Evolutionary conservation across 352 stramenopile species (phyloP), one percentile per base, ranked within the genome.

Genomic region (Phytophthora idaei): DNA sequence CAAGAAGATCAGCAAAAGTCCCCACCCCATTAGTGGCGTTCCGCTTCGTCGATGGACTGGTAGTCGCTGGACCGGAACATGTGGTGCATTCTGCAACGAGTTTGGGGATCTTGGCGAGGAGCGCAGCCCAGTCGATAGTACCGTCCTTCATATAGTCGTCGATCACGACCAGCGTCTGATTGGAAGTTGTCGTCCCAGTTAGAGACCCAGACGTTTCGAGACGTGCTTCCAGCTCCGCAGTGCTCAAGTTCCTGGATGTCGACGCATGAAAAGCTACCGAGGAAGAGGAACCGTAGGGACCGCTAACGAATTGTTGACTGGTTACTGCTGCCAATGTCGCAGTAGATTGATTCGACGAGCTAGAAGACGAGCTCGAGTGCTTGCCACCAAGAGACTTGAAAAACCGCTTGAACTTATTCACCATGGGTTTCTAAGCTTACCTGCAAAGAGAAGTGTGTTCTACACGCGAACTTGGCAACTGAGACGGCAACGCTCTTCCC

Each of bases 331-430:
- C 50, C 39, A 76, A 32, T 4, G 69, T 25, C 2, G 9, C 47
- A 1, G 61, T 28, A 12, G 60, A 58, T 10, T 39, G 32, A 42
- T 44, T 54, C 17, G 14, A 11, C 1, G 57, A 61, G n/a, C 36
- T 44, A 5, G 66, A 61, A 2, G 66, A 53, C n/a, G 66, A 50
- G 11, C 63, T 52, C 27, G 74, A 69, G 41, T 78, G 62, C 48
- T 81, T 86, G 42, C 76, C 76, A 29, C 70, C 70, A 42, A 86
- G 66, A 27, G 73, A 72, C 60, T 76, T 77, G 65, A 86, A 81
- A 47, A 86, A 86, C 8, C 65, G 69, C 49, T 75, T 77, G 56
- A 86, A 62, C 55, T 83, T 86, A 68, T 84, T 84, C 37, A 83
- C 76, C 78, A 86, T 86, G 50, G 15, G 21, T 39, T 39, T 10